phyloP scores from a whole-genome alignment of 768 basidiomycete species.

The Psilocybe tampanensis region DNA sequence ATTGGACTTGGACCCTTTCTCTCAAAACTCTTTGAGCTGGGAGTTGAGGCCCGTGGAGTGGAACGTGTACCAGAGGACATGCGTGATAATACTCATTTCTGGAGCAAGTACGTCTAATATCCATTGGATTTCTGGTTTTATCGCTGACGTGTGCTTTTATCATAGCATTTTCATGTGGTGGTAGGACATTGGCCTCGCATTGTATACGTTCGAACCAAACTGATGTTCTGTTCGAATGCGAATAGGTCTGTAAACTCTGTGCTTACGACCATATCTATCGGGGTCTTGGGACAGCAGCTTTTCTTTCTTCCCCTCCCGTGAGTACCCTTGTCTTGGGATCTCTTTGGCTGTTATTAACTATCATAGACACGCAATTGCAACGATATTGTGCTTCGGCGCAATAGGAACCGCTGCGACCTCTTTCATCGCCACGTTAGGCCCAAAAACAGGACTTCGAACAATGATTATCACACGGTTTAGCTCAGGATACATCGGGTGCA shows the following conservation, averaged over 20 bases:
- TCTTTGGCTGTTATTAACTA: neutral
- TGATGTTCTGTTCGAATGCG: too few relatives aligned
- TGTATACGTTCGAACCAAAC: too few relatives aligned
- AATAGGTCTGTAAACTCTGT: constrained; percentile 8
- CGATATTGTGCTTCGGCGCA: constrained; percentile 19
- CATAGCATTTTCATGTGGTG: constrained; percentile 22
- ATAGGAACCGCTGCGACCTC: constrained; percentile 13
- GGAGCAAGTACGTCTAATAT: constrained; percentile 15
- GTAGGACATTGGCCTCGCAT: too few relatives aligned
- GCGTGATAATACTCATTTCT: constrained; percentile 15
- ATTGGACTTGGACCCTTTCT: constrained; percentile 18
- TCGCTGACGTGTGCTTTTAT: neutral
- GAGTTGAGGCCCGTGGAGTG: constrained; percentile 19
- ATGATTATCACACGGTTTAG: constrained; percentile 21
- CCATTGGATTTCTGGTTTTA: neutral
- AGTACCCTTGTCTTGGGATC: neutral
- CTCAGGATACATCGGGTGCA: constrained; percentile 17
- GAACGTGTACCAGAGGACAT: constrained; percentile 18
- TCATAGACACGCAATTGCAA: constrained; percentile 12
- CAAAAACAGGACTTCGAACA: constrained; percentile 17
- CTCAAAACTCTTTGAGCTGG: constrained; percentile 18
- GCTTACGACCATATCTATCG: constrained; percentile 18
- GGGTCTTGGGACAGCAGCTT: constrained; percentile 16
- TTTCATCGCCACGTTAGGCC: constrained; percentile 18
- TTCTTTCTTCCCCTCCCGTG: constrained; percentile 16